A percentile compares a stretch with the other conserved stretches of the same genome.
Conservation (phyloP, 2,329 filamentous ascomycete genomes). For the Teratosphaeria nubilosa region DNA sequence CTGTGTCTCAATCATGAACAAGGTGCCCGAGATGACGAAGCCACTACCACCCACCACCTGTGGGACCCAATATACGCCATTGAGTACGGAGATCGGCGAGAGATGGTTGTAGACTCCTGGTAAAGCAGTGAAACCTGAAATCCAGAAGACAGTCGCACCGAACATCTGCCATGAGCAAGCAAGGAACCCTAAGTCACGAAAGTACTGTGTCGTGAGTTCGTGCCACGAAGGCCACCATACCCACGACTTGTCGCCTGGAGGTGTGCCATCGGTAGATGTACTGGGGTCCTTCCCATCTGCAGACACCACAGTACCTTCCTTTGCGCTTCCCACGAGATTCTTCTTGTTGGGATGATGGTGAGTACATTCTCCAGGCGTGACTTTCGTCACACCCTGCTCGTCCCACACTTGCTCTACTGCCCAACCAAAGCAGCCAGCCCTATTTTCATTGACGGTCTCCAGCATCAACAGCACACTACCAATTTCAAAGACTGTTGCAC, state of each 20-base stretch:
- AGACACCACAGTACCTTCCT: neutral
- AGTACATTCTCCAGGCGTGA: constrained; percentile 15
- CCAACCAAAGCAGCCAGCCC: constrained; percentile 58
- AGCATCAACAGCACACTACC: constrained; percentile 54
- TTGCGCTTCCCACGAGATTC: constrained; percentile 19
- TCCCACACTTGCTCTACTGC: constrained; percentile 43
- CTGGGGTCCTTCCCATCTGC: neutral
- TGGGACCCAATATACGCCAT: constrained; percentile 19
- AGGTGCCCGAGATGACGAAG: constrained; percentile 17
- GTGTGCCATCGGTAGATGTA: constrained; percentile 8
- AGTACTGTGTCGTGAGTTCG: constrained; percentile 17
- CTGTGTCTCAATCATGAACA: constrained; percentile 24
- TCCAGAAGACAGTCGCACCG: constrained; percentile 19
- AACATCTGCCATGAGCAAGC: constrained; percentile 17
- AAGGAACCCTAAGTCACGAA: constrained; percentile 22
- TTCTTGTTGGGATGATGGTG: constrained; percentile 29
- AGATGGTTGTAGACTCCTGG: constrained; percentile 20
- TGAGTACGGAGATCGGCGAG: constrained; percentile 4
- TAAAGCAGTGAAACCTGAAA: constrained; percentile 19
- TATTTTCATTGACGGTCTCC: constrained; percentile 60
- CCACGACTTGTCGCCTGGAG: constrained; percentile 16
- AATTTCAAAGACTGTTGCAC: constrained; percentile 56
- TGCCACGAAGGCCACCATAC: constrained; percentile 19
- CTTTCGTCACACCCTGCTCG: constrained; percentile 2
- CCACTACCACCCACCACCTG: constrained; percentile 17